Conservation (phyloP, 2,329 filamentous ascomycete species). For the Penicillium sp. region DNA sequence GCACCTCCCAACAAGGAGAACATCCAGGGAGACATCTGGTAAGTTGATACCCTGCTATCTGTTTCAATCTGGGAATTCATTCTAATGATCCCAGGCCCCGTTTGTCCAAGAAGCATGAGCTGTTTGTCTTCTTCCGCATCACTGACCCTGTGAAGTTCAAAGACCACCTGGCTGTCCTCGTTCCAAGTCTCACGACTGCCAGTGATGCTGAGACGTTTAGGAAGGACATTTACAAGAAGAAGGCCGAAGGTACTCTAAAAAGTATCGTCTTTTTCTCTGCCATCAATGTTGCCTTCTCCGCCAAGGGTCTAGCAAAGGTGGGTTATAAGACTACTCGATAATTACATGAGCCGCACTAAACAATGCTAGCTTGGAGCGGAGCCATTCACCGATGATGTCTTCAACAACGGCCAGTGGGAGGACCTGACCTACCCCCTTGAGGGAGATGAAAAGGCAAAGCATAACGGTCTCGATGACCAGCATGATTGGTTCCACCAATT, state of each 20-base stretch:
- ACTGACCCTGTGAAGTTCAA: not conserved
- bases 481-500: not conserved
- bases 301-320: not conserved
- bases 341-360: not conserved
- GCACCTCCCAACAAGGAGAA: not conserved
- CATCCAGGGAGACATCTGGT: constrained; percentile 1
- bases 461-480: not conserved
- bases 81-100: not conserved
- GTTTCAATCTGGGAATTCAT: not conserved
- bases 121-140: constrained; percentile 1
- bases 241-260: not conserved
- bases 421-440: not conserved
- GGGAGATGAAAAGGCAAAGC: not conserved
- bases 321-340: not conserved
- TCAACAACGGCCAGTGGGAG: not conserved
- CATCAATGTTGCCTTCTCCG: not conserved
- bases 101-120: not conserved
- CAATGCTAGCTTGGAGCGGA: not conserved
- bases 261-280: not conserved
- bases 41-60: not conserved
- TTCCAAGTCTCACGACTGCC: not conserved
- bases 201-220: not conserved
- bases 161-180: not conserved
- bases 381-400: not conserved
- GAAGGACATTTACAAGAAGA: not conserved